Evolutionary conservation across 1,284 basidiomycete species (phyloP).

Genomic region (Schizophyllum amplum): DNA sequence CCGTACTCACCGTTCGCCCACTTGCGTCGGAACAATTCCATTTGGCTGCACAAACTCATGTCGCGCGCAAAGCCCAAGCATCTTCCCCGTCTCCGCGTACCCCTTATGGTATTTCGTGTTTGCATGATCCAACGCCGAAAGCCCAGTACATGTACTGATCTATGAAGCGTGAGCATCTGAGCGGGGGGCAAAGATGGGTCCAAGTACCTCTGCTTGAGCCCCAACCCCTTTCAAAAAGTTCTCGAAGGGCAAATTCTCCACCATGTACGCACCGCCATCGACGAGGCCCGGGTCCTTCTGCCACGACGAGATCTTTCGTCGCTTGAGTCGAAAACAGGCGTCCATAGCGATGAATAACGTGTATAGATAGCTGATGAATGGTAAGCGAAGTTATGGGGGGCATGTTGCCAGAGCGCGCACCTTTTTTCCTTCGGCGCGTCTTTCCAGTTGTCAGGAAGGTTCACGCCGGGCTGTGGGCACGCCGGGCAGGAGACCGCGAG

Average conservation of each 20-base stretch:
- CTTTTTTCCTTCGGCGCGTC: conserved; percentile 9
- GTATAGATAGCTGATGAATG: conserved; percentile 9
- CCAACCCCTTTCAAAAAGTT: conserved; percentile 2
- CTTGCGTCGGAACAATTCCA: conserved; percentile 12
- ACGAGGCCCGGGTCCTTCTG: conserved; percentile 7
- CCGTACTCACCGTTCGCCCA: conserved; percentile 10
- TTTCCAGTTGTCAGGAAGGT: conserved; percentile 17
- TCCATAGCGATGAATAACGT: conserved; percentile 11
- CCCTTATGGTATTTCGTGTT: conserved; percentile 12
- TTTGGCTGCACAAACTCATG: conserved; percentile 12
- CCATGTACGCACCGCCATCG: conserved; percentile 9
- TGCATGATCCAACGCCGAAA: conserved; percentile 12
- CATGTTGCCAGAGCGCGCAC: conserved; percentile 1
- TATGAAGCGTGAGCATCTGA: neutral
- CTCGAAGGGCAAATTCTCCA: conserved; percentile 4
- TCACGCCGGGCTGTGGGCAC: conserved; percentile 21
- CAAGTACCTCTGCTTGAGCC: conserved; percentile 9
- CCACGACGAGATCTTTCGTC: conserved; percentile 7
- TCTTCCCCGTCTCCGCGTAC: conserved; percentile 10
- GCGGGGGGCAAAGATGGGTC: neutral
- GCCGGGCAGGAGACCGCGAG: conserved; percentile 21
- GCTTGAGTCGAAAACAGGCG: conserved; percentile 16
- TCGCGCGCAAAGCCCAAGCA: conserved; percentile 10
- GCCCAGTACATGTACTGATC: conserved; percentile 10
- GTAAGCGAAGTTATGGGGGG: conserved; percentile 6